These are phyloP conservation scores for Canariomyces notabilis DNA, from an alignment of 2,329 filamentous ascomycete species.

Conservation along the genomic window DNA sequence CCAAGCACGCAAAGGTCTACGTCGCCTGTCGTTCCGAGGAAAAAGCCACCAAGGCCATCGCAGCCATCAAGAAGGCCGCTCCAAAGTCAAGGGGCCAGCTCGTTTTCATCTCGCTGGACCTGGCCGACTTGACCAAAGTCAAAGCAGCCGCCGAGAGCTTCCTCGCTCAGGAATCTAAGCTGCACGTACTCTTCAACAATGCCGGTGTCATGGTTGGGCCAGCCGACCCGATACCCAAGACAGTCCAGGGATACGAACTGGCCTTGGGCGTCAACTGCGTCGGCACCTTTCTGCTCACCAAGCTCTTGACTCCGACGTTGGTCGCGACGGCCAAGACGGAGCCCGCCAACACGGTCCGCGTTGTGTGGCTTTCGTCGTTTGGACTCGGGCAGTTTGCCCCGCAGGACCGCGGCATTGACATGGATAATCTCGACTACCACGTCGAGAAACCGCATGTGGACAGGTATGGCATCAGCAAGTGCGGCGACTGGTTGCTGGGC, in stretches of 20 bases:
- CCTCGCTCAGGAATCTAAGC: conserved; percentile 21
- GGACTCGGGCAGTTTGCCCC: conserved; percentile 8
- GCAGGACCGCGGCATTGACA: conserved; percentile 3
- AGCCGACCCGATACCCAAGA: conserved; percentile 25
- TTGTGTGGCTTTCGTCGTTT: conserved; percentile 26
- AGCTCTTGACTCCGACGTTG: conserved; percentile 25
- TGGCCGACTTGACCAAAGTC: conserved; percentile 26
- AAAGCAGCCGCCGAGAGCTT: conserved; percentile 24
- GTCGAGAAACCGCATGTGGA: background rate
- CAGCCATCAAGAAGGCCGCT: conserved; percentile 30
- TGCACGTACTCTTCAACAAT: conserved; percentile 39
- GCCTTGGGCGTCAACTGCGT: conserved; percentile 49
- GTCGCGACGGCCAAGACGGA: conserved; percentile 15
- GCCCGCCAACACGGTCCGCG: conserved; percentile 15
- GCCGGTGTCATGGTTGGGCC: conserved; percentile 35
- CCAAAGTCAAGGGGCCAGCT: conserved; percentile 26
- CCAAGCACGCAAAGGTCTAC: conserved; percentile 46
- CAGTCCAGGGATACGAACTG: conserved; percentile 31
- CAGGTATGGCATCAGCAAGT: conserved; percentile 26
- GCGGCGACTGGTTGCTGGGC: conserved; percentile 22
- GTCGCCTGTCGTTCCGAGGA: conserved; percentile 41
- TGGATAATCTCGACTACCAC: conserved; percentile 18
- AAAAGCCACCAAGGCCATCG: conserved; percentile 39
- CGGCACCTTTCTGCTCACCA: conserved; percentile 40
- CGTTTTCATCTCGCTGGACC: conserved; percentile 33